Conservation (phyloP, 176 grass and related monocot species). For the Guadua angustifolia region DNA sequence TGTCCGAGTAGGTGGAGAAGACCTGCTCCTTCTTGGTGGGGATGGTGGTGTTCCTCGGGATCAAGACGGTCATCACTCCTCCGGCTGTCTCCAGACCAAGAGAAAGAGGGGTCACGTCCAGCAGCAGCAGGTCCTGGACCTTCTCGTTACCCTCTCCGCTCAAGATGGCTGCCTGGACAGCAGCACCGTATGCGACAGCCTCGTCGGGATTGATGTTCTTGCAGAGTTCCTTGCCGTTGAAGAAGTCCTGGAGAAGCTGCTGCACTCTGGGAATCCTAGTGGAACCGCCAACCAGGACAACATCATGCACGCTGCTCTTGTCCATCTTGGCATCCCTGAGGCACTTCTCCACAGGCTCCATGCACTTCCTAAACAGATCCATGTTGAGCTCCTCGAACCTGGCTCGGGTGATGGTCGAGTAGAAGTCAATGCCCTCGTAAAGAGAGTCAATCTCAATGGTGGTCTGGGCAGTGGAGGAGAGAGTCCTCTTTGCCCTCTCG, state of each 20-base stretch:
- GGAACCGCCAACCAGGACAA: conserved; percentile 66
- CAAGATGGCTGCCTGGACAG: conserved; percentile 63
- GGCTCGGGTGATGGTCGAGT: conserved; percentile 61
- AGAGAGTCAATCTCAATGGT: conserved; percentile 58
- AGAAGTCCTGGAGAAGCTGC: conserved; percentile 67
- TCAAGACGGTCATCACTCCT: conserved; percentile 65
- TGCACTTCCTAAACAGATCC: conserved; percentile 67
- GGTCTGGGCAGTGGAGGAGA: conserved; percentile 69
- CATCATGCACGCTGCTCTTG: conserved; percentile 57
- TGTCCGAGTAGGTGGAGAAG: conserved; percentile 64
- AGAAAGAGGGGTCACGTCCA: conserved; percentile 63
- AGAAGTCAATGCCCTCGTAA: conserved; percentile 66
- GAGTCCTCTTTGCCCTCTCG: conserved; percentile 66
- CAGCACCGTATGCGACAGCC: conserved; percentile 55
- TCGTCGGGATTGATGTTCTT: conserved; percentile 71
- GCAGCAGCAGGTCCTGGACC: conserved; percentile 63
- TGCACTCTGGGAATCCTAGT: conserved; percentile 65
- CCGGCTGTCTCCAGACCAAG: conserved; percentile 53
- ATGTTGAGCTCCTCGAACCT: conserved; percentile 66
- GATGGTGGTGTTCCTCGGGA: conserved; percentile 70
- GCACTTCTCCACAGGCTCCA: conserved; percentile 71
- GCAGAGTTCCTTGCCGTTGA: conserved; percentile 67
- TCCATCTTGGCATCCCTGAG: conserved; percentile 68
- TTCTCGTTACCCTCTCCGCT: conserved; percentile 73
- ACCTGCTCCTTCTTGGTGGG: conserved; percentile 73